Evolutionary conservation across 495 filamentous ascomycete species (phyloP).

Genomic region (Venustampulla echinocandica): DNA sequence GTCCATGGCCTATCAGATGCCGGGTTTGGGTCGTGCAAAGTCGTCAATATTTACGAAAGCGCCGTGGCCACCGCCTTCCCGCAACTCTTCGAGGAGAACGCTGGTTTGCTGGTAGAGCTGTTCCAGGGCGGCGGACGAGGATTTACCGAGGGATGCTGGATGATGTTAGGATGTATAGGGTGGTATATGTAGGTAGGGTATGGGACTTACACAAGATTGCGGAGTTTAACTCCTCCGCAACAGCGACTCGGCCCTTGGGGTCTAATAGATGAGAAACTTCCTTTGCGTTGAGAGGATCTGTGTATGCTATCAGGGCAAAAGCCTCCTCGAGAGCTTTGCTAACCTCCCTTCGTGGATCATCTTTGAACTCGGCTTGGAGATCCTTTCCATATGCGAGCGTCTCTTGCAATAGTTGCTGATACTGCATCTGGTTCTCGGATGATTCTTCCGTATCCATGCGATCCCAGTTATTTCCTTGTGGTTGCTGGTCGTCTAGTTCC

Average conservation of each 20-base stretch:
- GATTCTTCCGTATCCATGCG: conserved; percentile 45
- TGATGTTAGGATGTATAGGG: conserved; percentile 17
- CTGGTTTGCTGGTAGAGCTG: conserved; percentile 79
- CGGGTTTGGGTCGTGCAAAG: conserved; percentile 11
- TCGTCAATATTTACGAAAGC: conserved; percentile 81
- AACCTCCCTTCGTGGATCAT: conserved; percentile 58
- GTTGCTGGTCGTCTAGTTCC: conserved; percentile 64
- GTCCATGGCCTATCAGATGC: not conserved
- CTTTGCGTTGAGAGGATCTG: conserved; percentile 65
- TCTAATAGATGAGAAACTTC: conserved; percentile 76
- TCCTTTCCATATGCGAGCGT: conserved; percentile 75
- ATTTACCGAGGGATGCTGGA: conserved; percentile 81
- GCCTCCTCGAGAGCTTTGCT: conserved; percentile 72
- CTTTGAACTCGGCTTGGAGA: conserved; percentile 64
- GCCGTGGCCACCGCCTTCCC: conserved; percentile 74
- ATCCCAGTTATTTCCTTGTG: conserved; percentile 35
- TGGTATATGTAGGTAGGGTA: not conserved
- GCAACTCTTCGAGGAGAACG: conserved; percentile 73
- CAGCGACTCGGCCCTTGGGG: conserved; percentile 59
- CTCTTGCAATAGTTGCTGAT: conserved; percentile 52
- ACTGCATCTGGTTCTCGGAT: conserved; percentile 27
- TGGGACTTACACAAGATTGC: conserved; percentile 73
- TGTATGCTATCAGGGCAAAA: conserved; percentile 82
- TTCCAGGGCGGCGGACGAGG: conserved; percentile 78
- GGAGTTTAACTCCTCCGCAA: conserved; percentile 91